A percentile compares a stretch with the other conserved stretches of the same genome.
Evolutionary conservation across 1,139 yeast genomes (phyloP).

Genomic region (Yamadazyma membranifaciens): DNA sequence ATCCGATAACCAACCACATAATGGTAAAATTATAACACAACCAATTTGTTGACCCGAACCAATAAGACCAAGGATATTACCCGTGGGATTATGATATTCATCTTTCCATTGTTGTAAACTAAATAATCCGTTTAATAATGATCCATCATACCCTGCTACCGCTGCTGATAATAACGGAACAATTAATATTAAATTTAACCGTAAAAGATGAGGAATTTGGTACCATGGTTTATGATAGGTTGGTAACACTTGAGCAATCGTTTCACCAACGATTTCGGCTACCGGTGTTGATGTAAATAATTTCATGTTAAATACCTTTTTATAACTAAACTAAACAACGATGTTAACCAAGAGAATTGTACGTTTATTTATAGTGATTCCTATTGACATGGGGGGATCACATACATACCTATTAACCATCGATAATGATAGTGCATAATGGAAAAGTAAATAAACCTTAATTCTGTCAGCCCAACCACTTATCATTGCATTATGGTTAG

Average conservation of each 20-base stretch:
- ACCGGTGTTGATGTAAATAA: conserved; percentile 8
- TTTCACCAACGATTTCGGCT: conserved; percentile 18
- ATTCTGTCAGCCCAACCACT: no score
- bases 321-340: no score
- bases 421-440: no score
- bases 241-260: conserved; percentile 17
- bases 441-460: no score
- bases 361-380: no score
- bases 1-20: conserved; percentile 35
- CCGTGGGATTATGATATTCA: conserved; percentile 15
- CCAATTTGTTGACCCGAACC: conserved; percentile 21
- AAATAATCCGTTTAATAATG: conserved; percentile 19
- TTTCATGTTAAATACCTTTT: conserved; percentile 5
- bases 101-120: conserved; percentile 17
- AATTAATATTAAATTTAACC: conserved; percentile 12
- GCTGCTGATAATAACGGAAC: conserved; percentile 16
- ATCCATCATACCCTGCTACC: conserved; percentile 22
- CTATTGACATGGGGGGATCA: no score
- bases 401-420: no score
- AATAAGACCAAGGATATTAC: conserved; percentile 21
- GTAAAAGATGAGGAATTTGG: conserved; percentile 11
- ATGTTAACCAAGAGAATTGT: no score
- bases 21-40: conserved; percentile 20
- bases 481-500: no score
- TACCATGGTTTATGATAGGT: conserved; percentile 16